Percentiles rank a stretch among this genome's conserved stretches.
phyloP scores from a whole-genome alignment of 2,329 filamentous ascomycete genomes.

The Colletotrichum tabaci region DNA sequence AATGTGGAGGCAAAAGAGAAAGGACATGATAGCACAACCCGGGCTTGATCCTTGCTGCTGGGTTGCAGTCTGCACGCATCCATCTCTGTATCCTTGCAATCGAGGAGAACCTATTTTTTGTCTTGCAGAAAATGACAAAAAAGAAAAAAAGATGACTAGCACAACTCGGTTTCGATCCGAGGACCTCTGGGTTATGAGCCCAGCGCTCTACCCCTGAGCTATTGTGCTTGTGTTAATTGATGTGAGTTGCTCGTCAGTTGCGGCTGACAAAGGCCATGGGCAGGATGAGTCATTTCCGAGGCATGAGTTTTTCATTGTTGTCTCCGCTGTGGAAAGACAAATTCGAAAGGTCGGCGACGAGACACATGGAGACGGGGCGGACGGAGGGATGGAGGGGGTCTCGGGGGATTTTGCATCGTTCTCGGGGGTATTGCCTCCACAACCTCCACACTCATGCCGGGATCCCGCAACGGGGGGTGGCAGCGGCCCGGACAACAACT shows the following conservation, averaged over 20 bases:
- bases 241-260: fast-evolving
- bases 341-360: slow-evolving; percentile 35
- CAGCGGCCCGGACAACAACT: neutral
- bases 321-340: slow-evolving; percentile 28
- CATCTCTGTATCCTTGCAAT: too few relatives aligned
- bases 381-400: slow-evolving; percentile 1
- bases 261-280: neutral
- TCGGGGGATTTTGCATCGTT: slow-evolving; percentile 17
- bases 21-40: too few relatives aligned
- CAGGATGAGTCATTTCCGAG: slow-evolving; percentile 8
- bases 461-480: neutral
- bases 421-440: slow-evolving; percentile 22
- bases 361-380: slow-evolving; percentile 10
- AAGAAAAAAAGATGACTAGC: slow-evolving; percentile 11
- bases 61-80: too few relatives aligned
- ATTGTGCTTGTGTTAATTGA: slow-evolving; percentile 16
- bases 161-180: slow-evolving; percentile 42
- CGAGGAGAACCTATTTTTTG: too few relatives aligned
- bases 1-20: too few relatives aligned
- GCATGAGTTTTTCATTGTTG: neutral
- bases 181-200: slow-evolving; percentile 43
- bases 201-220: slow-evolving; percentile 43
- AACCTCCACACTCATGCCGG: neutral
- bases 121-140: neutral
- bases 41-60: too few relatives aligned